These are phyloP conservation scores for Vicia sativa DNA, from an alignment of 306 rosid genomes.

Conservation along the genomic window DNA sequence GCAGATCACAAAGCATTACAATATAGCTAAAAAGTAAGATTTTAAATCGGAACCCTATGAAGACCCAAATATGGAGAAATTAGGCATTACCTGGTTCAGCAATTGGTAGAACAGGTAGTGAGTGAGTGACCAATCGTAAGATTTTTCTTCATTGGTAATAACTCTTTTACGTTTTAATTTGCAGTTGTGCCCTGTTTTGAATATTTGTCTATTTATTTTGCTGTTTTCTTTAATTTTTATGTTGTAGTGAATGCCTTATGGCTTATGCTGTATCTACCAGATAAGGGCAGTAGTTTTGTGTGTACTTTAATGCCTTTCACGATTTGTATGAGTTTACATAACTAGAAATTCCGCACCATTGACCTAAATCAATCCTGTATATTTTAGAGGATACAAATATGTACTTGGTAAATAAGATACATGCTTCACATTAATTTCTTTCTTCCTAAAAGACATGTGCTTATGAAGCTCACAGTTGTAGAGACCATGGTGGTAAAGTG, in stretches of 20 bases:
- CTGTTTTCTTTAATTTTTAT: not conserved
- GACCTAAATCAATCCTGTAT: not conserved
- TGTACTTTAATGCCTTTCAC: slow-evolving; percentile 3
- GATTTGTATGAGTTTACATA: too few species aligned
- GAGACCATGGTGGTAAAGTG: too few species aligned
- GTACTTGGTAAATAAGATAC: slow-evolving; percentile 6
- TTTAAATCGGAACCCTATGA: not conserved
- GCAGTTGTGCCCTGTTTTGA: not conserved
- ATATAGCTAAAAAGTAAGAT: not conserved
- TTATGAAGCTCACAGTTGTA: too few species aligned
- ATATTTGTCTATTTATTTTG: not conserved
- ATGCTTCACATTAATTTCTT: too few species aligned
- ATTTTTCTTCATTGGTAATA: not conserved
- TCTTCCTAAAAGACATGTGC: too few species aligned
- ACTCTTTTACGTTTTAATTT: not conserved
- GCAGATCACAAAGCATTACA: not conserved
- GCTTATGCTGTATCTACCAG: not conserved
- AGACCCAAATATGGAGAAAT: not conserved
- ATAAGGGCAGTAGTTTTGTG: not conserved
- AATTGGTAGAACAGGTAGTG: too few species aligned
- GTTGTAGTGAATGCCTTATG: not conserved
- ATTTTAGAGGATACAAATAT: slow-evolving; percentile 16
- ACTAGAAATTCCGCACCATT: slow-evolving; percentile 1
- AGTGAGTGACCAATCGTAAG: too few species aligned
- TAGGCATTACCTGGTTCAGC: too few species aligned